These are phyloP conservation scores for Xanthoconium purpureum DNA, from an alignment of 768 basidiomycete species.

Conservation along the genomic window DNA sequence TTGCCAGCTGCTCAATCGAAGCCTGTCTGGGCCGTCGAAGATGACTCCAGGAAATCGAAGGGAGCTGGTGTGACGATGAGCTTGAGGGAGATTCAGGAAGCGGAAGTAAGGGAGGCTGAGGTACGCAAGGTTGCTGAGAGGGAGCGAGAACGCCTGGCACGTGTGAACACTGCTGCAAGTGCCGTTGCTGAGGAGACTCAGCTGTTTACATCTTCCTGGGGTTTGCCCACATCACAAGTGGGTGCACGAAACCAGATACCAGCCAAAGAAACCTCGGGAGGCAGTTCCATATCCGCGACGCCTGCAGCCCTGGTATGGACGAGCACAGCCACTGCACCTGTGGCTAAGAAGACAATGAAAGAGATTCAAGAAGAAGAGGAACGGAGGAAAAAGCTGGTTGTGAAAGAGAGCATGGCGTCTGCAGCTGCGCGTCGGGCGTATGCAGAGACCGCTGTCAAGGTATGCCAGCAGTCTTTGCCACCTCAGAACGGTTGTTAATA, in stretches of 20 bases:
- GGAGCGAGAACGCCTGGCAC: conserved; percentile 62
- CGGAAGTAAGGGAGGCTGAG: conserved; percentile 79
- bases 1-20: conserved; percentile 37
- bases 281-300: conserved; percentile 28
- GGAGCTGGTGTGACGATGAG: conserved; percentile 49
- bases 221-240: conserved; percentile 79
- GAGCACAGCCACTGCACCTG: conserved; percentile 49
- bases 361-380: conserved; percentile 99
- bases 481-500: conserved; percentile 1
- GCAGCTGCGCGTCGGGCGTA: conserved; percentile 66
- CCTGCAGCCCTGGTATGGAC: conserved; percentile 67
- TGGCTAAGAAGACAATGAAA: conserved; percentile 90
- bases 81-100: conserved; percentile 93
- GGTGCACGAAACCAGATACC: conserved; percentile 45
- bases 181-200: conserved; percentile 52
- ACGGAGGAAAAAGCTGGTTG: conserved; percentile 64
- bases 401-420: conserved; percentile 57
- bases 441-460: conserved; percentile 78
- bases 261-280: conserved; percentile 41
- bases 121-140: conserved; percentile 71
- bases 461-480: conserved; percentile 25
- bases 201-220: conserved; percentile 75
- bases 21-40: conserved; percentile 65
- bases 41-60: conserved; percentile 60
- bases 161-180: conserved; percentile 38